A percentile compares a stretch with the other conserved stretches of the same genome.
Evolutionary conservation across 2,329 filamentous ascomycete species (phyloP).

Genomic region (Trichothecium roseum): DNA sequence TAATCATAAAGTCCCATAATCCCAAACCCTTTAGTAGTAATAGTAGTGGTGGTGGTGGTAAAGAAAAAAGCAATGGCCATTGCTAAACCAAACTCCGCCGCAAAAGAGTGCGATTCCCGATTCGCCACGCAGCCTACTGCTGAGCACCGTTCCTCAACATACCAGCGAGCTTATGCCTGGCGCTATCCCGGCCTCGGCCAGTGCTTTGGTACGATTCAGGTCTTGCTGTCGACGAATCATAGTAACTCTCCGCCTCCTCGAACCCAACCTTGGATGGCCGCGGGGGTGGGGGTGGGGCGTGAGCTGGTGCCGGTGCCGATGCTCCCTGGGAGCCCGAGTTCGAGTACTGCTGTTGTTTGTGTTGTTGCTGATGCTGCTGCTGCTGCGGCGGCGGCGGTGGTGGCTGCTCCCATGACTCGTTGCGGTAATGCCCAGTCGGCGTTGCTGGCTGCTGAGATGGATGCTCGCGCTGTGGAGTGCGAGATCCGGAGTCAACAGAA

Average conservation of each 20-base stretch:
- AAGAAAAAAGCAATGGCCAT: background rate
- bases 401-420: conserved; percentile 5
- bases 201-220: conserved; percentile 6
- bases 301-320: conserved; percentile 10
- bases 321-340: conserved; percentile 11
- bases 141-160: conserved; percentile 18
- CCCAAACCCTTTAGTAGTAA: background rate
- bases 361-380: background rate
- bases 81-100: background rate
- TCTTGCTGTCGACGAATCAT: conserved; percentile 14
- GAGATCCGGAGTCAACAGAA: background rate
- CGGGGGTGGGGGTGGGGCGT: conserved; percentile 22
- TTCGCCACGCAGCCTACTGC: background rate
- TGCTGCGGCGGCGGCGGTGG: conserved; percentile 7
- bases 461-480: conserved; percentile 1
- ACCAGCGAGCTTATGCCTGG: conserved; percentile 20
- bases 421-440: conserved; percentile 16
- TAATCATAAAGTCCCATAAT: background rate
- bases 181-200: conserved; percentile 16
- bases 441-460: conserved; percentile 14
- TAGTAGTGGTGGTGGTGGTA: background rate
- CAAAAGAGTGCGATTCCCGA: too few species aligned
- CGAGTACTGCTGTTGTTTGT: conserved; percentile 13
- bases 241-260: conserved; percentile 22
- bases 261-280: conserved; percentile 25